Conservation (phyloP, 257 asterid genomes). For the Avicennia marina region DNA sequence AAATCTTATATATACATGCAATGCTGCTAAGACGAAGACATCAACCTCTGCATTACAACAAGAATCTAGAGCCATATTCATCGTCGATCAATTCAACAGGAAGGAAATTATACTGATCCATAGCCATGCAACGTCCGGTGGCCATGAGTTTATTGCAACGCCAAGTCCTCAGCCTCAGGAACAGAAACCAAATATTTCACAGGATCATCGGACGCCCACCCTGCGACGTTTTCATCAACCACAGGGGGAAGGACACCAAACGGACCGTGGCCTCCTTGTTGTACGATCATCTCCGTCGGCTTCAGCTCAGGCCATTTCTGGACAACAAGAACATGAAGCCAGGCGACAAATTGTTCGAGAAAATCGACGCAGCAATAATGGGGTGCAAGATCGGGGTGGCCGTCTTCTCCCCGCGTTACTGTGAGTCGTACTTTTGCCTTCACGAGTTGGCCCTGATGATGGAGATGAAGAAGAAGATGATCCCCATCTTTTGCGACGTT, state of each 20-base stretch:
- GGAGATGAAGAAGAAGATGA: not conserved
- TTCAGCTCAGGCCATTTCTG: constrained; percentile 5
- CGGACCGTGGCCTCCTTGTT: constrained; percentile 34
- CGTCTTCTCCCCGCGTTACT: not conserved
- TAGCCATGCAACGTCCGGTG: constrained; percentile 39
- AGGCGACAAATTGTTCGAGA: constrained; percentile 1
- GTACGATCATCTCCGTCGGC: constrained; percentile 33
- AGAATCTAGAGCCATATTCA: too few species aligned
- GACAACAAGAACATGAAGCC: constrained; percentile 5
- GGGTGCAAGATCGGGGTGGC: not conserved
- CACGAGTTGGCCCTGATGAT: not conserved
- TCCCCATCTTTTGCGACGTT: not conserved
- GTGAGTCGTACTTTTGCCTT: not conserved
- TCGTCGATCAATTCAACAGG: too few species aligned
- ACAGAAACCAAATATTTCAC: not conserved
- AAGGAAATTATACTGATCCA: too few species aligned
- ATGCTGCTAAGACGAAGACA: too few species aligned
- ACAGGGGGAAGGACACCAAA: constrained; percentile 49
- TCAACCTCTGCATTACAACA: too few species aligned
- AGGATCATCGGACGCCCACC: constrained; percentile 4
- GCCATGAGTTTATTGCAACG: constrained; percentile 27
- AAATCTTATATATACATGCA: too few species aligned
- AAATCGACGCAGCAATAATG: not conserved
- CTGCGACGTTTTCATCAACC: constrained; percentile 57
- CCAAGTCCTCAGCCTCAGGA: constrained; percentile 2